Percentiles rank a stretch among this genome's conserved stretches.
Evolutionary conservation across 2,329 filamentous ascomycete genomes (phyloP).

Genomic region (Hymenoscyphus infarciens): DNA sequence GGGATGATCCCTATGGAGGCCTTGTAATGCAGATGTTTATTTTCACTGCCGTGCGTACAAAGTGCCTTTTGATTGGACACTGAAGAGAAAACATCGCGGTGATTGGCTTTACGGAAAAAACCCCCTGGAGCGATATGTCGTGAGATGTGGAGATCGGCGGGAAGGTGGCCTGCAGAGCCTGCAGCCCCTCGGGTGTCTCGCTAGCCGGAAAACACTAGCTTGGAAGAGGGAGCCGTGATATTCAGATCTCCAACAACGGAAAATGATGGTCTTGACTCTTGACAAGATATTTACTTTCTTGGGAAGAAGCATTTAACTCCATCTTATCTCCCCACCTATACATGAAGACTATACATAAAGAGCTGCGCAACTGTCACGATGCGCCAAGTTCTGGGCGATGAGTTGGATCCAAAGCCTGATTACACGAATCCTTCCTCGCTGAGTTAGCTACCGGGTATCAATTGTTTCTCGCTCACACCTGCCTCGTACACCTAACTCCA

Average conservation of each 20-base stretch:
- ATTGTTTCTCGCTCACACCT: background rate
- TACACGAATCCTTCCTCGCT: background rate
- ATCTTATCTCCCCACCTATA: background rate
- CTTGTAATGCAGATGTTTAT: background rate
- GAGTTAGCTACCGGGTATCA: background rate
- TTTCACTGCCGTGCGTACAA: conserved; percentile 1
- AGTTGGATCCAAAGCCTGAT: background rate
- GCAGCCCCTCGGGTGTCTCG: conserved; percentile 2
- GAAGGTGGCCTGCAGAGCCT: background rate
- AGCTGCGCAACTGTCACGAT: background rate
- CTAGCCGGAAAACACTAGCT: background rate
- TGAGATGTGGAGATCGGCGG: background rate
- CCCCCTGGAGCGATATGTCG: background rate
- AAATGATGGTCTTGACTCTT: background rate
- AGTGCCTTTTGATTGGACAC: background rate
- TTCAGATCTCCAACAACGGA: background rate
- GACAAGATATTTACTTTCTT: background rate
- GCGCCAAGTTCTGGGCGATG: background rate
- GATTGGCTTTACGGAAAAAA: background rate
- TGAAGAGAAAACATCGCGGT: background rate
- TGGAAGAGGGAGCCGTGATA: conserved; percentile 2
- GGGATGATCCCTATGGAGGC: background rate
- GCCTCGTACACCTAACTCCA: background rate
- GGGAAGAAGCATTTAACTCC: background rate
- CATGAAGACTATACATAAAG: background rate